phyloP scores from a whole-genome alignment of 345 rosid genomes.

The Limnanthes douglasii region DNA sequence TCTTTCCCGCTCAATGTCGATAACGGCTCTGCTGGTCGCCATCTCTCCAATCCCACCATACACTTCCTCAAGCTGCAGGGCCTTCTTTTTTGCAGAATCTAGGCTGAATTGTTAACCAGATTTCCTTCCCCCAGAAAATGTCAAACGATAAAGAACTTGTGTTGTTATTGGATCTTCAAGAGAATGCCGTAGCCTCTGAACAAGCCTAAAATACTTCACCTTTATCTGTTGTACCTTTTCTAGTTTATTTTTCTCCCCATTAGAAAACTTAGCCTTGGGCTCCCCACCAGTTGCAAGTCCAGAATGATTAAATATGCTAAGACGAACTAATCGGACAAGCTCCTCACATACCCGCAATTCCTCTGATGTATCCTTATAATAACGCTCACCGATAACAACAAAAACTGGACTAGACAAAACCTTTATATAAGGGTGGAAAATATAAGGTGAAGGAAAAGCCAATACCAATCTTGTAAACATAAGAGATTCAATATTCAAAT shows the following conservation, averaged over 20 bases:
- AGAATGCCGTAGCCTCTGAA: slow-evolving; percentile 59
- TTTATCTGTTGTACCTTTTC: slow-evolving; percentile 63
- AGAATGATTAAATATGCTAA: slow-evolving; percentile 37
- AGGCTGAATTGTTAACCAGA: slow-evolving; percentile 53
- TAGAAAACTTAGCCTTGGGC: slow-evolving; percentile 47
- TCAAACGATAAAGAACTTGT: slow-evolving; percentile 70
- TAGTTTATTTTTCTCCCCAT: slow-evolving; percentile 67
- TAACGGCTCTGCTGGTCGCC: no score
- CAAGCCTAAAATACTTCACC: slow-evolving; percentile 80
- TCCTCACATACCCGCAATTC: slow-evolving; percentile 97
- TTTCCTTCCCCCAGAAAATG: slow-evolving; percentile 67
- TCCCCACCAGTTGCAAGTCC: slow-evolving; percentile 25
- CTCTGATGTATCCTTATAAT: slow-evolving; percentile 97
- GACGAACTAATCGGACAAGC: slow-evolving; percentile 55
- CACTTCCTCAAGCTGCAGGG: slow-evolving; percentile 60
- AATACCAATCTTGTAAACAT: slow-evolving; percentile 78
- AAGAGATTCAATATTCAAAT: slow-evolving; percentile 91
- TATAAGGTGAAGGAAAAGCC: slow-evolving; percentile 85
- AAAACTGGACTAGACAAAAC: slow-evolving; percentile 85
- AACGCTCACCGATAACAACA: slow-evolving; percentile 95
- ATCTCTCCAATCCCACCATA: no score
- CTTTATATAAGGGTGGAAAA: slow-evolving; percentile 95
- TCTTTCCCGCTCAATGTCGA: no score
- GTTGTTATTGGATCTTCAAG: slow-evolving; percentile 67
- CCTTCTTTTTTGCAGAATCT: slow-evolving; percentile 61